Base-by-base conservation (phyloP, 257 asterid species). In the Nicotiana tomentosiformis region DNA sequence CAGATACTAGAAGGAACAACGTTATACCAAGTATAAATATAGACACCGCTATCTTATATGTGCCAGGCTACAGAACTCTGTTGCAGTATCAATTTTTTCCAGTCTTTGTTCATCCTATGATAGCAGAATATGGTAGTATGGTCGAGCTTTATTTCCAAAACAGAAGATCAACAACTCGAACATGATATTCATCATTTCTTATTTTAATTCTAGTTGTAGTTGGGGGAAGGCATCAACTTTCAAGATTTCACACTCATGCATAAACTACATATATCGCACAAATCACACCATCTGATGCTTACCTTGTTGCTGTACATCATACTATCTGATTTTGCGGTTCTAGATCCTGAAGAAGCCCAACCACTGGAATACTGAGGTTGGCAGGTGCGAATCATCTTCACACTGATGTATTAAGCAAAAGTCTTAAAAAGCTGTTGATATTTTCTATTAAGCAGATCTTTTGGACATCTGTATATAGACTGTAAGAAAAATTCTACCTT, bases 321-420 rank as follows among this genome's bases (percentile, higher is more conserved):
- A 51, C 85, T 79, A 77, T 95, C 98, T 81, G 94, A 87, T 84
- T 92, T 93, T 72, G 91, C 87, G 60, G 90, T 84, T 91, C 89
- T 91, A 74, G 90, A 86, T 83, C 91, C 84, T 83, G 91, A 86
- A 37, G 91, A 84, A 15, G 86, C 74, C 12, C 92, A 93, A 83
- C 86, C 86, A 66, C 86, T 91, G 51, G 90, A 80, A 85, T 80
- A 86, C 89, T 88, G 94, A 77, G 96, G 97, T 33, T 90, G 95
- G 84, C 98, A 95, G 67, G 96, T 90, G 60, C 98, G 97, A 81
- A 95, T 95, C 77, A 97, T 90, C 90, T 93, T 93, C 85, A 93
- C 96, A 33, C 98, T 95, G 91, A 80, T 43, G 56, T 53, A 53
- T 69, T 46, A 81, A 72, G 35, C 14, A 72, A 72, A 43, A 85